Evolutionary conservation across 2,329 filamentous ascomycete genomes (phyloP).

Genomic region (Colletotrichum gigasporum): DNA sequence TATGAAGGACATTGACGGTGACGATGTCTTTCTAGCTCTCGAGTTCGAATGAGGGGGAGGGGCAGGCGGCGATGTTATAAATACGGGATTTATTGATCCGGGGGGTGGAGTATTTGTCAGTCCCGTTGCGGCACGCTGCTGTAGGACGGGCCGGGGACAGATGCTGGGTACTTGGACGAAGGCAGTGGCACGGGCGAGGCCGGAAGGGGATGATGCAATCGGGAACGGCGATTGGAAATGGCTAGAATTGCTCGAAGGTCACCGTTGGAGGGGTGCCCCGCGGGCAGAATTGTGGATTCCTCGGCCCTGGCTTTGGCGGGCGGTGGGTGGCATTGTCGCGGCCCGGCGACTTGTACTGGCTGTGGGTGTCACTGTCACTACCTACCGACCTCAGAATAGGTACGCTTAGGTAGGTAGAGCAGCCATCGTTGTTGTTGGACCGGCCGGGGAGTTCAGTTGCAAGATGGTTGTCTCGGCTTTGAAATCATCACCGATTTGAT

Average conservation of each 20-base stretch:
- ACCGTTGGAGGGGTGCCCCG: not conserved
- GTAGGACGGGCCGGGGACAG: not conserved
- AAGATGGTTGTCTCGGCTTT: not conserved
- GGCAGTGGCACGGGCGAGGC: not conserved
- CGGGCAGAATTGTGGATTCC: conserved; percentile 8
- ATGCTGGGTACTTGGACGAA: not conserved
- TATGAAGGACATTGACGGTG: conserved; percentile 74
- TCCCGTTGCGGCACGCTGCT: not conserved
- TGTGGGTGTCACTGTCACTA: too few species aligned
- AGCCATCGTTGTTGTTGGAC: too few species aligned
- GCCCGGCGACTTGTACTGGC: too few species aligned
- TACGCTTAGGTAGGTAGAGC: too few species aligned
- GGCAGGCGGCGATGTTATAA: conserved; percentile 13
- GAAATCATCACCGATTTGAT: not conserved
- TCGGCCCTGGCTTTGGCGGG: too few species aligned
- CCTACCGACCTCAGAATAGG: too few species aligned
- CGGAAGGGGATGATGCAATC: conserved; percentile 29
- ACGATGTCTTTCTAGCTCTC: too few species aligned
- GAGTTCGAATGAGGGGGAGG: not conserved
- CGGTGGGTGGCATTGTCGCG: too few species aligned
- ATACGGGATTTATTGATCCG: not conserved
- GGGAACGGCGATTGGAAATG: conserved; percentile 9
- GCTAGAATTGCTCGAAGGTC: not conserved
- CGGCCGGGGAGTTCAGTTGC: too few species aligned
- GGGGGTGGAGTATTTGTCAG: conserved; percentile 10